Conservation (phyloP, 2,329 filamentous ascomycete genomes). For the Aspergillus viridinutans region DNA sequence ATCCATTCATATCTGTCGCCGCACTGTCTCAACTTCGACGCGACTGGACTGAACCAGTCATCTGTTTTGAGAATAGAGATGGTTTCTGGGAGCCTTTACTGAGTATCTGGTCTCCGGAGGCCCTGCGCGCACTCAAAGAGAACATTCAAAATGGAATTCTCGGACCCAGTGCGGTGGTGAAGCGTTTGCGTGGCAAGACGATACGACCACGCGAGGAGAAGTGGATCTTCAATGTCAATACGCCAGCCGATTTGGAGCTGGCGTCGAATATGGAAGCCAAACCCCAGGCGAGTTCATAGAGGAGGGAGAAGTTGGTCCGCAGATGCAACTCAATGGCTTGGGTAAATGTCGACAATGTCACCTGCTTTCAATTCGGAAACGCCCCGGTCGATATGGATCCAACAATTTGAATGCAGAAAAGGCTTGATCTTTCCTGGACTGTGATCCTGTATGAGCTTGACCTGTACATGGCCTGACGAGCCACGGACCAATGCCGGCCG, state of each 20-base stretch:
- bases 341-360: constrained; percentile 10
- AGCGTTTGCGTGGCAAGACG: constrained; percentile 13
- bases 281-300: constrained; percentile 25
- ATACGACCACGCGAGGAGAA: constrained; percentile 6
- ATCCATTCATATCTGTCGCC: constrained; percentile 26
- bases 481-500: constrained; percentile 1
- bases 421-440: constrained; percentile 21
- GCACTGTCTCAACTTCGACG: constrained; percentile 25
- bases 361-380: constrained; percentile 7
- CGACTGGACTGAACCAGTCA: constrained; percentile 23
- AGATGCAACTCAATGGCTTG: background rate
- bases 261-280: constrained; percentile 14
- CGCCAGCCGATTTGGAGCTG: constrained; percentile 41
- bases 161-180: constrained; percentile 15
- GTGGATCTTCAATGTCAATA: constrained; percentile 23
- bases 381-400: constrained; percentile 20
- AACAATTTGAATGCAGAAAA: constrained; percentile 21
- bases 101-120: constrained; percentile 33
- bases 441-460: constrained; percentile 7
- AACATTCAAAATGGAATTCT: constrained; percentile 12
- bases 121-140: constrained; percentile 20
- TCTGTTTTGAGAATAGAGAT: constrained; percentile 30
- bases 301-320: background rate
- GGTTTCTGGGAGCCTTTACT: constrained; percentile 34
- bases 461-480: background rate